Evolutionary conservation across 129 eudicot genomes (phyloP).

Genomic region (Oenanthe sinensis): DNA sequence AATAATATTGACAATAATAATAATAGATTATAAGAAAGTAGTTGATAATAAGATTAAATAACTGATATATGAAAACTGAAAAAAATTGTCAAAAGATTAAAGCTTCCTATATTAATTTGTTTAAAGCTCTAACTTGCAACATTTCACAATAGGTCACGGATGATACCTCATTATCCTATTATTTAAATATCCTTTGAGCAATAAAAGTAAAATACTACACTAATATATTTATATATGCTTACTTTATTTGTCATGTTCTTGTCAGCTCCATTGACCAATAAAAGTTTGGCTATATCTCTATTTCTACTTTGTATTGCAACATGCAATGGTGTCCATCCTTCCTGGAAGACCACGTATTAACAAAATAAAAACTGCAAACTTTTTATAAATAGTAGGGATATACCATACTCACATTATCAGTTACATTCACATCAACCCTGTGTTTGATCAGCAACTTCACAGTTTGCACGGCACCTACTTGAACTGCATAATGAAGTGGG

Average conservation of each 20-base stretch:
- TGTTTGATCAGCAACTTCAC: slow-evolving; percentile 74
- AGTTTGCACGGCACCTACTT: slow-evolving; percentile 90
- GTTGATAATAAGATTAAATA: neutral
- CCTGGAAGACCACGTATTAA: slow-evolving; percentile 33
- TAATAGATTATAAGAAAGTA: neutral
- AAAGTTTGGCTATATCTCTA: slow-evolving; percentile 65
- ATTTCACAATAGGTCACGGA: neutral
- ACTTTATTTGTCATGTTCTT: slow-evolving; percentile 64
- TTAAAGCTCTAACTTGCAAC: neutral
- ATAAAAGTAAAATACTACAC: neutral
- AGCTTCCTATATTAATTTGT: neutral
- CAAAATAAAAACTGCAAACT: neutral
- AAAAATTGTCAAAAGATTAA: neutral
- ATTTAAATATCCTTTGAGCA: neutral
- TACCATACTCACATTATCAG: slow-evolving; percentile 63
- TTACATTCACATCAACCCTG: slow-evolving; percentile 59
- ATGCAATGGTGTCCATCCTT: slow-evolving; percentile 96
- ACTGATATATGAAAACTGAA: neutral
- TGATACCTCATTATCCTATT: neutral
- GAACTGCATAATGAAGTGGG: slow-evolving; percentile 96
- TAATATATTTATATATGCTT: neutral
- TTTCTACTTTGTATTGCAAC: slow-evolving; percentile 82
- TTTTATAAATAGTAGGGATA: neutral
- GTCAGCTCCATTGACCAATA: slow-evolving; percentile 81
- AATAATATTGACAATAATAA: neutral